Percentiles rank a stretch among this genome's conserved stretches.
phyloP scores from a whole-genome alignment of 768 basidiomycete species.

The Hericium rajendrae region DNA sequence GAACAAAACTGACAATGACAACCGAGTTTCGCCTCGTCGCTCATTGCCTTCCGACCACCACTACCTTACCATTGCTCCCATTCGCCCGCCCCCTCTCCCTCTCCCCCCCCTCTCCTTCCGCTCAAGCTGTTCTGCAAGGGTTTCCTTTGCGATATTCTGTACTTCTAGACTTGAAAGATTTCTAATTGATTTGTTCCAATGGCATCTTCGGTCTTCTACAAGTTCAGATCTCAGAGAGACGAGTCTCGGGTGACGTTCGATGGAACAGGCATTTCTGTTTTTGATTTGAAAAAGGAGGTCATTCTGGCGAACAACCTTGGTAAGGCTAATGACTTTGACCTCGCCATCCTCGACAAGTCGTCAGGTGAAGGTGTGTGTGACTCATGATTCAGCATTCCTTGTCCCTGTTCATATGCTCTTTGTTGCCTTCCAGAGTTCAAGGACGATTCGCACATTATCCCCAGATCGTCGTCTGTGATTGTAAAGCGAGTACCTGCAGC shows the following conservation, averaged over 20 bases:
- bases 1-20: not conserved
- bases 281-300: slow-evolving; percentile 98
- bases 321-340: slow-evolving; percentile 96
- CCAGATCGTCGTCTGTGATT: slow-evolving; percentile 89
- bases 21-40: not conserved
- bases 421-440: slow-evolving; percentile 55
- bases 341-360: slow-evolving; percentile 74
- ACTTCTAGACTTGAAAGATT: slow-evolving; percentile 4
- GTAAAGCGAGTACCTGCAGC: slow-evolving; percentile 83
- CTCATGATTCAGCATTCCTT: not conserved
- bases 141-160: not conserved
- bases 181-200: slow-evolving; percentile 27
- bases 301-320: slow-evolving; percentile 93
- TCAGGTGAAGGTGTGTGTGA: slow-evolving; percentile 71
- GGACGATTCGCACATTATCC: slow-evolving; percentile 87
- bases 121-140: not conserved
- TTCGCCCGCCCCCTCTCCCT: not conserved
- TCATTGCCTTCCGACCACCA: not conserved
- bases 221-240: slow-evolving; percentile 90
- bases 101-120: not conserved
- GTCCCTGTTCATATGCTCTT: not conserved
- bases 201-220: slow-evolving; percentile 97
- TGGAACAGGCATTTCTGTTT: slow-evolving; percentile 97
- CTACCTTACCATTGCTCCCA: not conserved
- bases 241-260: slow-evolving; percentile 96